Percentiles rank a stretch among this genome's conserved stretches.
phyloP scores from a whole-genome alignment of 129 eudicot species.

The Flaveria robusta region DNA sequence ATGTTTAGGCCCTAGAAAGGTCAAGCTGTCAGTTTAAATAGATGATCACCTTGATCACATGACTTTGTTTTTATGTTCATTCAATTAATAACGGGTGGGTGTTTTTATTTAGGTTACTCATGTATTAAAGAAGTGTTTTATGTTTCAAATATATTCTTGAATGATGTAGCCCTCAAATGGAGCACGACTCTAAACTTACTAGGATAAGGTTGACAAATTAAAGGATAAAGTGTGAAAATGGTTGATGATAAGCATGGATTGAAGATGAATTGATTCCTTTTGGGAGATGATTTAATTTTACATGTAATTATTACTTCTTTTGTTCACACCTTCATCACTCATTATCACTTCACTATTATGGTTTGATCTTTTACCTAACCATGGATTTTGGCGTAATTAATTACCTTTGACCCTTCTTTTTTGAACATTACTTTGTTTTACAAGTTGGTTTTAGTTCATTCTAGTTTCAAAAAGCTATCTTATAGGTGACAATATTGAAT shows the following conservation, averaged over 20 bases:
- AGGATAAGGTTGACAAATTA: constrained; percentile 34
- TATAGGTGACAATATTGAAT: constrained; percentile 11
- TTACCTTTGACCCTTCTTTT: constrained; percentile 39
- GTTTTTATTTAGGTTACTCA: neutral
- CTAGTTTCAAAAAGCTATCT: constrained; percentile 5
- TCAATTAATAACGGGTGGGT: neutral
- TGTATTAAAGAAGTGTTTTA: neutral
- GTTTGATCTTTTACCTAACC: constrained; percentile 49
- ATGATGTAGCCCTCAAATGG: neutral
- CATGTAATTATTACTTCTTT: constrained; percentile 39
- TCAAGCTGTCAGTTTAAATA: neutral
- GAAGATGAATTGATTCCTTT: constrained; percentile 28
- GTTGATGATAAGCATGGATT: constrained; percentile 42
- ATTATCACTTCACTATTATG: constrained; percentile 45
- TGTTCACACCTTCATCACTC: constrained; percentile 47
- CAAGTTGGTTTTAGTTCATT: constrained; percentile 24
- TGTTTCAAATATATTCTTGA: neutral
- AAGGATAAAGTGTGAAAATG: constrained; percentile 38
- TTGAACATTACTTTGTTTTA: constrained; percentile 3
- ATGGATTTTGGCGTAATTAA: constrained; percentile 31
- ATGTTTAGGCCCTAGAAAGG: too few species aligned
- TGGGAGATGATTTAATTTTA: constrained; percentile 34
- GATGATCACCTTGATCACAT: neutral
- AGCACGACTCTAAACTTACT: constrained; percentile 23
- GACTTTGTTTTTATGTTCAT: neutral